Percentiles rank a stretch among this genome's conserved stretches.
These are phyloP conservation scores for Sherardia arvensis DNA, from an alignment of 257 asterid species.

Conservation along the genomic window DNA sequence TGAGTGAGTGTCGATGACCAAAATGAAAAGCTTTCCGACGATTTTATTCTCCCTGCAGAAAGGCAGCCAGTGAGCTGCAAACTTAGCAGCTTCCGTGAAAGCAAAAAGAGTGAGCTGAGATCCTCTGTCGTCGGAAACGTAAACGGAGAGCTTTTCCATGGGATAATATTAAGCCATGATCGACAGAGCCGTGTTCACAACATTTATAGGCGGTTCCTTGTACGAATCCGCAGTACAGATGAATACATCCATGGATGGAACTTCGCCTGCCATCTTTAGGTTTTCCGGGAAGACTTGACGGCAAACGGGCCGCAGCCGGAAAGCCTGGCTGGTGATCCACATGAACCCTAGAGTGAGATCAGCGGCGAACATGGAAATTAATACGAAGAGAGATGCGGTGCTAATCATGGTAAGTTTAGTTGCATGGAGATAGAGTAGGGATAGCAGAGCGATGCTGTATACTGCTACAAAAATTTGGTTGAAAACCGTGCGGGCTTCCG, in stretches of 20 bases:
- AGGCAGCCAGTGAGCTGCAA: conserved; percentile 51
- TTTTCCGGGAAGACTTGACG: too few relatives aligned
- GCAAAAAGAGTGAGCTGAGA: too few relatives aligned
- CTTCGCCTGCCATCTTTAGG: conserved; percentile 14
- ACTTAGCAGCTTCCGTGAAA: conserved; percentile 48
- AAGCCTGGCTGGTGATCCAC: conserved; percentile 51
- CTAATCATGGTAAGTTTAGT: background rate
- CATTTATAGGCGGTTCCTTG: conserved; percentile 59
- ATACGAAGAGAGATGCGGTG: background rate
- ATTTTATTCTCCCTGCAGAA: conserved; percentile 45
- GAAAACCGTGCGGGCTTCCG: background rate
- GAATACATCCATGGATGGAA: conserved; percentile 50
- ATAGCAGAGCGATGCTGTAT: too few relatives aligned
- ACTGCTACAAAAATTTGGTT: conserved; percentile 11
- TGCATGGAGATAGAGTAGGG: conserved; percentile 10
- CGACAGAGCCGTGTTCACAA: conserved; percentile 56
- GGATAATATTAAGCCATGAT: conserved; percentile 67
- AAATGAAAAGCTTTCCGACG: too few relatives aligned
- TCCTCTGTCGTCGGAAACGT: too few relatives aligned
- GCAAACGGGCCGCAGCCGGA: conserved; percentile 43
- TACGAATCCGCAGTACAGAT: conserved; percentile 66
- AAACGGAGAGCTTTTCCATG: too few relatives aligned
- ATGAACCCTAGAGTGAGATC: conserved; percentile 40
- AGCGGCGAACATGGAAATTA: conserved; percentile 26
- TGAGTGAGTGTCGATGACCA: too few relatives aligned